Conservation (phyloP, 306 rosid genomes). For the Benincasa hispida region DNA sequence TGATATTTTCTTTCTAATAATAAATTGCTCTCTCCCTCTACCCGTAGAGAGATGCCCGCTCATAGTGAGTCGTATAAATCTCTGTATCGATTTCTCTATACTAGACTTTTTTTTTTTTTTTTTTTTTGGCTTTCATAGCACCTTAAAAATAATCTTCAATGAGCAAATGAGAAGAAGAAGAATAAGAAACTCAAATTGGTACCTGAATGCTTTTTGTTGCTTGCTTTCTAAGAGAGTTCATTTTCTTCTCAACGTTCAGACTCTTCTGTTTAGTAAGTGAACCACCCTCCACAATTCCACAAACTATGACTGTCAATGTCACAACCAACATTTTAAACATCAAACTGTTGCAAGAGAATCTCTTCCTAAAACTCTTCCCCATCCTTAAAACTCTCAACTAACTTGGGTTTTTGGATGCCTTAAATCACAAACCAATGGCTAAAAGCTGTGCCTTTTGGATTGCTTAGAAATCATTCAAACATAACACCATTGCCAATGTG, state of each 20-base stretch:
- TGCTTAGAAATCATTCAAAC: not conserved
- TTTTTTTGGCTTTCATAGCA: too few species aligned
- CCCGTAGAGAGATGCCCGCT: too few species aligned
- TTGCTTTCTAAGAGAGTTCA: slow-evolving; percentile 29
- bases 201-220: slow-evolving; percentile 44
- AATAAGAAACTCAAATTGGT: not conserved
- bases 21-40: too few species aligned
- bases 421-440: not conserved
- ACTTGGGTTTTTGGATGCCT: not conserved
- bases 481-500: not conserved
- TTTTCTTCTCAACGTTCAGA: slow-evolving; percentile 35
- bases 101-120: too few species aligned
- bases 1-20: too few species aligned
- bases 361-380: not conserved
- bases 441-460: not conserved
- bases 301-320: slow-evolving; percentile 10
- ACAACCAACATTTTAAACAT: slow-evolving; percentile 18
- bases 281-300: slow-evolving; percentile 12
- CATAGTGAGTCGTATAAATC: too few species aligned
- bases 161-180: not conserved
- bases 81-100: too few species aligned
- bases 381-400: not conserved
- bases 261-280: slow-evolving; percentile 21
- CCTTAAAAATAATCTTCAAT: too few species aligned
- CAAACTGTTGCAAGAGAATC: not conserved